Conservation (phyloP, 129 eudicot species). For the Apium graveolens region DNA sequence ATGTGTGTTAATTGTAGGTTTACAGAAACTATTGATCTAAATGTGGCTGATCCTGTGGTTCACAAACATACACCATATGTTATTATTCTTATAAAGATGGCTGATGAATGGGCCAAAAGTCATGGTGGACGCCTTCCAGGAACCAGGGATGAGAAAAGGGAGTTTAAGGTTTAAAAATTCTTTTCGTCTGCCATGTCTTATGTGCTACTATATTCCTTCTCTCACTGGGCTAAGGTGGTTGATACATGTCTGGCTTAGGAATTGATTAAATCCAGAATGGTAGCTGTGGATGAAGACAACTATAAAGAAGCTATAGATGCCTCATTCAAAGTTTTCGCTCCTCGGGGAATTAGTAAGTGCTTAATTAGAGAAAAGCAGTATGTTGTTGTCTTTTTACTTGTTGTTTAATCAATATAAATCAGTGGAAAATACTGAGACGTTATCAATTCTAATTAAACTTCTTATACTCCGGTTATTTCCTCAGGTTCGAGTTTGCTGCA, state of each 20-base stretch:
- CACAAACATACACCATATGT: slow-evolving; percentile 93
- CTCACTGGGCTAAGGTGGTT: slow-evolving; percentile 12
- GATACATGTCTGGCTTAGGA: slow-evolving; percentile 39
- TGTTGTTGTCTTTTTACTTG: neutral
- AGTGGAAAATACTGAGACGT: neutral
- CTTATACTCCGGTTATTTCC: slow-evolving; percentile 2
- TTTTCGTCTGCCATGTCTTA: slow-evolving; percentile 1
- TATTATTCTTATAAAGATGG: slow-evolving; percentile 77
- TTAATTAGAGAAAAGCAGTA: neutral
- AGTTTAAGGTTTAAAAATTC: slow-evolving; percentile 56
- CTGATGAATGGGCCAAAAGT: slow-evolving; percentile 76
- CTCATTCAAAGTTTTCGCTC: slow-evolving; percentile 84
- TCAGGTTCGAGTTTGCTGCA: slow-evolving; percentile 65
- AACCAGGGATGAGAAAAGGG: slow-evolving; percentile 76
- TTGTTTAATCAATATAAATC: neutral
- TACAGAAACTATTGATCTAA: slow-evolving; percentile 59
- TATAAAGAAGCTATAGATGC: slow-evolving; percentile 95
- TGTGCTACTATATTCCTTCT: neutral
- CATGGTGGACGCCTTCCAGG: slow-evolving; percentile 77
- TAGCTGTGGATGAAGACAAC: slow-evolving; percentile 76
- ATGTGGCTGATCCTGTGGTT: slow-evolving; percentile 58
- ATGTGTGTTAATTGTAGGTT: slow-evolving; percentile 35
- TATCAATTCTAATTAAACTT: neutral
- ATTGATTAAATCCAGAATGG: slow-evolving; percentile 55
- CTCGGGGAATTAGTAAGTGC: slow-evolving; percentile 83